Base-by-base conservation (phyloP, 441 rosid species). In the Jatropha podagrica region DNA sequence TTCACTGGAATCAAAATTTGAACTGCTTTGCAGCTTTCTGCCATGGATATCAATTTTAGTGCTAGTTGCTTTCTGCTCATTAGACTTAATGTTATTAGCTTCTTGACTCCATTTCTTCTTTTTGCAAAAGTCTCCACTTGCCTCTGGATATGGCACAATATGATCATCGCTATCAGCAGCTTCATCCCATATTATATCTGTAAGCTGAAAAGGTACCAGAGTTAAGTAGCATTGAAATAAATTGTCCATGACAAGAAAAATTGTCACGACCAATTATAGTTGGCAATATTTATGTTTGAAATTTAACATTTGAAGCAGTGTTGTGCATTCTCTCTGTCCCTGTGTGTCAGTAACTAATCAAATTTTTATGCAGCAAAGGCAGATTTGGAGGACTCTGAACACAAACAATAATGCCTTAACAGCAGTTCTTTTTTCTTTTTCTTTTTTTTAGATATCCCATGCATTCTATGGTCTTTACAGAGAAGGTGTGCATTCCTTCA, bases 121-220 rank as follows among this genome's bases (percentile, higher is more conserved):
- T 79, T 79, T 81, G 77, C 72, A 71, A 76, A 84, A 79, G 71
- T 80, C 86, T 81, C 87, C 93, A 74, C 69, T 84, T 78, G 77
- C 82, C 73, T 78, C 87, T 68, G 77, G 90, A 83, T 81, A 88
- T 67, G 99, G 98, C 78, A 96, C 97, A 60, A 90, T 85, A 87
- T 88, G 93, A 81, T 92, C 98, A 70, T 83, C 97, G 70, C 82
- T 80, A 72, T 88, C 88, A 64, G 85, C 90, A 78, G 83, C 85
- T 86, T 88, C 95, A 79, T 85, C 92, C 97, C 97, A 96, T 96
- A 90, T 83, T 83, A 96, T 92, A 81, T 88, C 88, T 18, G 86
- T 79, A 74, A 94, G 83, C 99, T 96, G 97, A 75, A 63, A 38
- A 38, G 42, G 32, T 12, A 13, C n/a, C 18, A 38, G 5, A 0